These are phyloP conservation scores for Solanum sparsipilum DNA, from an alignment of 257 asterid genomes.

Conservation along the genomic window DNA sequence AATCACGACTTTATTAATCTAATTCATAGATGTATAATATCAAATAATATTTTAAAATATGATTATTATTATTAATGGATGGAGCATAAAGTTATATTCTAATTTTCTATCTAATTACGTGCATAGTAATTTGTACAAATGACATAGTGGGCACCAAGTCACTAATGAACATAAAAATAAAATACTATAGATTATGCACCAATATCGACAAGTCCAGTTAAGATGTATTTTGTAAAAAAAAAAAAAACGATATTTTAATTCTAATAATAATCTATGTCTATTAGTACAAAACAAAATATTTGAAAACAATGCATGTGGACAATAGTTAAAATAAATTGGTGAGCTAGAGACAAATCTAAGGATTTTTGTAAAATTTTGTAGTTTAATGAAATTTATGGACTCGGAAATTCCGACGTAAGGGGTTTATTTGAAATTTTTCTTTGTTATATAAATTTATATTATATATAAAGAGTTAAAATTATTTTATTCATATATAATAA, in stretches of 20 bases:
- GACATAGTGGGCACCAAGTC: not conserved
- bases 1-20: not conserved
- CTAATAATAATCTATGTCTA: not conserved
- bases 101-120: not conserved
- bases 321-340: not conserved
- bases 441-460: accelerated
- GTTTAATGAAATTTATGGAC: not conserved
- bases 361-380: not conserved
- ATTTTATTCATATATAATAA: no score
- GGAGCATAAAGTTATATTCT: not conserved
- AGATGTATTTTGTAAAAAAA: not conserved
- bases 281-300: not conserved
- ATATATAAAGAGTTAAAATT: no score
- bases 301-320: not conserved
- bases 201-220: not conserved
- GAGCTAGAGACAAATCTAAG: not conserved
- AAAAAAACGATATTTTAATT: not conserved
- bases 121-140: not conserved
- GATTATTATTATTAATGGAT: not conserved
- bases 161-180: not conserved
- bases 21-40: not conserved
- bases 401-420: not conserved
- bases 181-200: not conserved
- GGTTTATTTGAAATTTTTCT: accelerated
- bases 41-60: not conserved